These are phyloP conservation scores for Aspergillus neotritici DNA, from an alignment of 2,329 filamentous ascomycete genomes.

Conservation along the genomic window DNA sequence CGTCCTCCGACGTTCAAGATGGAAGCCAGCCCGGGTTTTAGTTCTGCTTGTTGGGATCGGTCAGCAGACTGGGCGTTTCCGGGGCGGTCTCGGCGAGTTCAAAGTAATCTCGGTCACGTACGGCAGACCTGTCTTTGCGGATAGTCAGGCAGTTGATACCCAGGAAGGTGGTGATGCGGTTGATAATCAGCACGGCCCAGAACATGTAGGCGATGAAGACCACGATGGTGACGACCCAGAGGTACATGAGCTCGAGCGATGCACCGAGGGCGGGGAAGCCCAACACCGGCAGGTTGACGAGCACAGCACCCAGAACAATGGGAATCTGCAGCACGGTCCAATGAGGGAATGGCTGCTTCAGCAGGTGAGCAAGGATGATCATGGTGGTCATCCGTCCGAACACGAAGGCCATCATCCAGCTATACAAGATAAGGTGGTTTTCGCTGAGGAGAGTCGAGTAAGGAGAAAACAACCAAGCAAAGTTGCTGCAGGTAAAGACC, in stretches of 20 bases:
- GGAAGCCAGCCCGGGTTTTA: no score
- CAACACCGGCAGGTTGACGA: constrained; percentile 75
- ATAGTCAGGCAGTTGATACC: constrained; percentile 96
- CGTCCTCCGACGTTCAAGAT: no score
- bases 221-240: constrained; percentile 79
- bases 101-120: constrained; percentile 33
- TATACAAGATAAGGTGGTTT: constrained; percentile 88
- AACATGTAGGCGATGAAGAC: constrained; percentile 79
- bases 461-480: constrained; percentile 83
- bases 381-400: constrained; percentile 98
- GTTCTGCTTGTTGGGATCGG: constrained; percentile 8
- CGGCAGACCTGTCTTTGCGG: constrained; percentile 32
- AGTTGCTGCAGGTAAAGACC: constrained; percentile 68
- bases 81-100: constrained; percentile 26
- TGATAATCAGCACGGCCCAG: constrained; percentile 88
- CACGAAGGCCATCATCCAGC: constrained; percentile 89
- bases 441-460: constrained; percentile 74
- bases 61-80: constrained; percentile 5
- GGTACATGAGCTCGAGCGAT: constrained; percentile 67
- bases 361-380: constrained; percentile 94
- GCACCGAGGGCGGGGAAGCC: constrained; percentile 64
- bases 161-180: constrained; percentile 82
- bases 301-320: constrained; percentile 73
- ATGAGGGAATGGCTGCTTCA: constrained; percentile 88
- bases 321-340: constrained; percentile 91